These are phyloP conservation scores for Rhinocladiella similis DNA, from an alignment of 2,329 filamentous ascomycete genomes.

Conservation along the genomic window DNA sequence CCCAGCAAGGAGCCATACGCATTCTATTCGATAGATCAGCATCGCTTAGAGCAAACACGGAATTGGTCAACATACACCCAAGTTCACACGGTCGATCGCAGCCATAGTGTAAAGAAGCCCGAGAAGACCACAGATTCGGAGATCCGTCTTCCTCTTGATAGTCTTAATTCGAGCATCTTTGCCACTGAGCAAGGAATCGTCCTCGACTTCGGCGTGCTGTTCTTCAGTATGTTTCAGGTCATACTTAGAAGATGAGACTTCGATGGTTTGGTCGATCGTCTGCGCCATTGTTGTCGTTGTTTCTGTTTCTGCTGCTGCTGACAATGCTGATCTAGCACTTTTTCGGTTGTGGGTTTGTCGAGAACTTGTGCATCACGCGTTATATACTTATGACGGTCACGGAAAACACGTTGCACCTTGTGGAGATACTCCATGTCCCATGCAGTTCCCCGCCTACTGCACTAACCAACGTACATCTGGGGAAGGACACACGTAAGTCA, in stretches of 20 bases:
- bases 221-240: conserved; percentile 1
- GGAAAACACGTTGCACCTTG: background rate
- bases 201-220: background rate
- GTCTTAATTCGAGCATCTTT: conserved; percentile 1
- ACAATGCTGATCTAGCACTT: too few species aligned
- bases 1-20: background rate
- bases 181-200: background rate
- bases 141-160: conserved; percentile 7
- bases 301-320: too few species aligned
- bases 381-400: too few species aligned
- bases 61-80: conserved; percentile 1
- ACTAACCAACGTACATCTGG: background rate
- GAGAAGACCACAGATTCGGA: conserved; percentile 3
- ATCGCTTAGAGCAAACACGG: too few species aligned
- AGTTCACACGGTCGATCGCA: conserved; percentile 8
- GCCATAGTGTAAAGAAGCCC: conserved; percentile 6
- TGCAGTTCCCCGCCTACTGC: too few species aligned
- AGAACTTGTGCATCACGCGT: too few species aligned
- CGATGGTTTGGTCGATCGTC: background rate
- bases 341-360: too few species aligned
- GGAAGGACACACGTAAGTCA: conserved; percentile 2
- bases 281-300: conserved; percentile 2
- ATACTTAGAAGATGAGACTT: background rate
- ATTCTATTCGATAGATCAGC: background rate
- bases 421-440: conserved; percentile 5